Evolutionary conservation across 257 asterid species (phyloP), one percentile per base, ranked within the genome.

Genomic region (Linderniella brevidens): DNA sequence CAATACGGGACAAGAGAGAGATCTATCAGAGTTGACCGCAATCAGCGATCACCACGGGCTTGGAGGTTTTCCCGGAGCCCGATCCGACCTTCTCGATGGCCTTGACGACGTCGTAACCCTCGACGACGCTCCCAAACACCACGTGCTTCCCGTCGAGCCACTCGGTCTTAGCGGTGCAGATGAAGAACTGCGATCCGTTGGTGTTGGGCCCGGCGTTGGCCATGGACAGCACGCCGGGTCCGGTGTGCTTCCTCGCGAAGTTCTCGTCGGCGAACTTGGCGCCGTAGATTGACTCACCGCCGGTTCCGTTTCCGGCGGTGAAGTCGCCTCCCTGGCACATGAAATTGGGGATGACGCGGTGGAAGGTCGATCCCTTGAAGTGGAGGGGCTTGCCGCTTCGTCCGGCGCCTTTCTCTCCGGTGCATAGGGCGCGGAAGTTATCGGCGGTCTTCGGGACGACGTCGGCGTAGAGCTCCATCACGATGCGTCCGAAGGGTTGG

Each of bases 291-390:
- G 92, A 79, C 53, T 79, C 86, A 0, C 86, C 86, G 0, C 82
- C 92, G 29, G 82, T 76, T 11, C 86, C 92, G 56, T 79, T 79
- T 4, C 86, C 82, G 60, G 74, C 72, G 46, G 82, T 79, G 78
- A 79, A 79, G 20, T 79, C 92, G 10, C 92, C 86, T 1, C 86
- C 92, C 66, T 79, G 92, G 44, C 92, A 76, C 86, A 79, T 79
- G 78, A 79, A 79, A 11, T 64, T 68, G 13, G 86, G 82, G 61
- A 79, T 79, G 74, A 79, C 86, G 0, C 82, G 82, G 67, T 76
- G 92, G 78, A 76, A 79, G 1, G 46, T 0, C 0, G 92, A 79
- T 8, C 86, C 92, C 15, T 79, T 79, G 74, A 58, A 76, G 80
- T 79, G 92, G 61, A 76, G 80, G 0, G 92, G 82, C 74, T 79